Evolutionary conservation across 331 rosid species (phyloP), one percentile per base, ranked within the genome.

Genomic region (Pyracantha coccinea): DNA sequence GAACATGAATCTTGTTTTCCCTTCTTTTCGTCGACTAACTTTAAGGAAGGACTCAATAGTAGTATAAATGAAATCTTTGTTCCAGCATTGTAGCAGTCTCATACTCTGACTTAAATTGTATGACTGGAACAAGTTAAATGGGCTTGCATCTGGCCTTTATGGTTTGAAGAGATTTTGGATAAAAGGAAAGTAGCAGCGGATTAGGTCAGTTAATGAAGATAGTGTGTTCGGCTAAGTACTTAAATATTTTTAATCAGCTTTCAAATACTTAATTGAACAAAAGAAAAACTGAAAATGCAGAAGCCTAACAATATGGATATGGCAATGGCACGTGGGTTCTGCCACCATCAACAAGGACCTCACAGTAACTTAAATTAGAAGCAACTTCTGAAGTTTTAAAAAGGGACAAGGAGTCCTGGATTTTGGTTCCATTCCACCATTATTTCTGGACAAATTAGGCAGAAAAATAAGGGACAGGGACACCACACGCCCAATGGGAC

Each of bases 371-470:
- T 38, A 24, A 23, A 24, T 57, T 72, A 21, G 45, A 53, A 52
- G 54, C 58, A n/a, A 28, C 65, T 10, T 3, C 32, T 70, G 21
- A 4, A 31, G 6, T 14, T 32, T 5, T 0, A 15, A 27, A 72
- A 57, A 35, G 59, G 21, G 38, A 35, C 68, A 58, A 16, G 19
- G 57, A 11, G 25, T 57, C 67, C 57, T 72, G 21, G 12, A 72
- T 35, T 55, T 5, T 52, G 6, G 57, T 20, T 54, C 16, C 50
- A 33, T 20, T 38, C 72, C 52, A 53, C 75, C 65, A 53, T 31
- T 55, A 71, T 71, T 54, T 71, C 55, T 20, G 75, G 32, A 54
- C 31, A 38, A 29, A 17, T 72, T 38, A 58, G 68, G 68, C 68
- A 35, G 27, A 35, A 35, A 32, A 72, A 28, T 12, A 16, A 35